phyloP scores from a whole-genome alignment of 805 yeast genomes.

The Lachancea meyersii region DNA sequence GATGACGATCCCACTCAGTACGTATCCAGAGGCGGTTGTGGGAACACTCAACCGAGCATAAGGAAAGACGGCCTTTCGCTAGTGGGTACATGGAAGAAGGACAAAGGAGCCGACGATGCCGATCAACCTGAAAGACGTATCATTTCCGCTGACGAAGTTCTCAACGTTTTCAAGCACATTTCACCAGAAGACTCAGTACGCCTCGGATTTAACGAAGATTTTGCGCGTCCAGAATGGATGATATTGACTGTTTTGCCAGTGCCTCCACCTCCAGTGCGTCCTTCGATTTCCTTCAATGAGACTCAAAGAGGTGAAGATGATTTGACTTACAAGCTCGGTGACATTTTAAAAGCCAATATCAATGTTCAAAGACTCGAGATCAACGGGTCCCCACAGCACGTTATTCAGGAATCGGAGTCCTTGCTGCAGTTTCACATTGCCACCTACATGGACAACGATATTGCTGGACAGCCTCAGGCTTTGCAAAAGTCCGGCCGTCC shows the following conservation, averaged over 20 bases:
- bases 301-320: conserved; percentile 99
- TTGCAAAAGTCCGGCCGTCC: conserved; percentile 98
- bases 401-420: conserved; percentile 92
- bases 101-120: conserved; percentile 68
- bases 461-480: conserved; percentile 99
- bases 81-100: conserved; percentile 98
- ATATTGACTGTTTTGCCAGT: conserved; percentile 95
- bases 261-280: conserved; percentile 99
- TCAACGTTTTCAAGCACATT: conserved; percentile 88
- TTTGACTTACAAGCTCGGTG: conserved; percentile 94
- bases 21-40: conserved; percentile 91
- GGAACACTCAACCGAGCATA: conserved; percentile 90
- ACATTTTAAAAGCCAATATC: conserved; percentile 91
- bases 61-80: conserved; percentile 93
- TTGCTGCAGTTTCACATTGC: conserved; percentile 96
- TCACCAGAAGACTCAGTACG: conserved; percentile 72
- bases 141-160: conserved; percentile 80
- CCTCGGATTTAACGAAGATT: conserved; percentile 89
- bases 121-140: conserved; percentile 88
- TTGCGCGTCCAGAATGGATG: conserved; percentile 99
- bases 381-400: conserved; percentile 99
- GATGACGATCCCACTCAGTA: conserved; percentile 52
- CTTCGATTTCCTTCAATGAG: conserved; percentile 95
- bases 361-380: conserved; percentile 95
- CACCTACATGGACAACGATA: conserved; percentile 98